These are phyloP conservation scores for Scutellaria galericulata DNA, from an alignment of 257 asterid genomes.

Conservation along the genomic window DNA sequence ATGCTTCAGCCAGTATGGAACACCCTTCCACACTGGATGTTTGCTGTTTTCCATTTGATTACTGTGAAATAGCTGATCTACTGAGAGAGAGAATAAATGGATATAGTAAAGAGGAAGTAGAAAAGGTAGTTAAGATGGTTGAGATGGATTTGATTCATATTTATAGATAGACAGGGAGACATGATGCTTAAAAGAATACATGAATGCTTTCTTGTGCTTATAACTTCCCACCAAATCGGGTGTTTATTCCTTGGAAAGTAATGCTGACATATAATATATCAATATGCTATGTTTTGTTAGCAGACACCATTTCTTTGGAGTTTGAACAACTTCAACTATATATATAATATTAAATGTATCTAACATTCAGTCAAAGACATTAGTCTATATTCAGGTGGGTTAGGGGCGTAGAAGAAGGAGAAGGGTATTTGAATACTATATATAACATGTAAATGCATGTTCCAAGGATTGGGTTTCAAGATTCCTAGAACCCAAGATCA, in stretches of 20 bases:
- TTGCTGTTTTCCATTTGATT: slow-evolving; percentile 44
- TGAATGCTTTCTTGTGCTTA: slow-evolving; percentile 56
- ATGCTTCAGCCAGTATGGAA: slow-evolving; percentile 51
- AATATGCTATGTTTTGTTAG: neutral
- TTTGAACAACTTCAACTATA: neutral
- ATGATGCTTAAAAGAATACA: slow-evolving; percentile 46
- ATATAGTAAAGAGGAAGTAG: neutral
- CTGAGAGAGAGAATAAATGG: slow-evolving; percentile 17
- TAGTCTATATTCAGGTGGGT: neutral
- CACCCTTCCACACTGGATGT: slow-evolving; percentile 45
- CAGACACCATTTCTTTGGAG: slow-evolving; percentile 24
- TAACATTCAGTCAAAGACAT: neutral
- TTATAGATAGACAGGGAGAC: slow-evolving; percentile 44
- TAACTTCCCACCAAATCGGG: slow-evolving; percentile 46
- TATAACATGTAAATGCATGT: slow-evolving; percentile 14
- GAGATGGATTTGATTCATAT: neutral
- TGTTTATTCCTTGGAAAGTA: slow-evolving; percentile 33
- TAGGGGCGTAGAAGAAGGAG: neutral
- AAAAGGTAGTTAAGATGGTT: slow-evolving; percentile 1
- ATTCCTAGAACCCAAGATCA: slow-evolving; percentile 27
- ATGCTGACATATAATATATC: slow-evolving; percentile 17
- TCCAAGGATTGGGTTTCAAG: slow-evolving; percentile 29
- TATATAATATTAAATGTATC: neutral
- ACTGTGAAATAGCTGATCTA: neutral
- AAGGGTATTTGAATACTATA: neutral